phyloP scores from a whole-genome alignment of 2,329 filamentous ascomycete species.

The Nothophaeocryptopus gaeumannii region DNA sequence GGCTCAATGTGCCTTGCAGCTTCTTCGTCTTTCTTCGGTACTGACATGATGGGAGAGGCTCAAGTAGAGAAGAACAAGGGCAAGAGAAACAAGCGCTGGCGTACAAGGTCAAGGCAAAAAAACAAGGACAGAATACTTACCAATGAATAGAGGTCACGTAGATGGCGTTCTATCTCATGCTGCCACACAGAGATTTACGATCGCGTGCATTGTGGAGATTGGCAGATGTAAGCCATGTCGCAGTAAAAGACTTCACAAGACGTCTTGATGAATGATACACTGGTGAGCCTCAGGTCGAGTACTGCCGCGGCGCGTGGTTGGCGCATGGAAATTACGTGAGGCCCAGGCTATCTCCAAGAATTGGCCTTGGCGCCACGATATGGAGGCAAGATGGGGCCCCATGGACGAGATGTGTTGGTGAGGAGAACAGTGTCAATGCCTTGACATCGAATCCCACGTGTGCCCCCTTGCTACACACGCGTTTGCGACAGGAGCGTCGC shows the following conservation, averaged over 20 bases:
- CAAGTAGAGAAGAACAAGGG: background rate
- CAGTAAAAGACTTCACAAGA: constrained; percentile 14
- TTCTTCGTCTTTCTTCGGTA: constrained; percentile 11
- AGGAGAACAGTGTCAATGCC: constrained; percentile 4
- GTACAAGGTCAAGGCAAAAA: too few relatives aligned
- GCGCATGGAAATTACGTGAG: background rate
- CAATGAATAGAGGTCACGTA: background rate
- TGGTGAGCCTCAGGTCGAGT: background rate
- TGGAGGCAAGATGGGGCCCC: background rate
- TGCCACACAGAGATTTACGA: constrained; percentile 2
- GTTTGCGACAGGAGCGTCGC: too few relatives aligned
- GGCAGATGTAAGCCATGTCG: constrained; percentile 21
- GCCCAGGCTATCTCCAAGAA: background rate
- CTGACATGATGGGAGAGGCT: constrained; percentile 9
- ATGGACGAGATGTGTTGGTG: background rate
- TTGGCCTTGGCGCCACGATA: too few relatives aligned
- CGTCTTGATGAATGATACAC: constrained; percentile 5
- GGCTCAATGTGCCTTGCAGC: constrained; percentile 13
- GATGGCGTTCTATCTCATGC: constrained; percentile 9
- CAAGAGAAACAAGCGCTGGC: too few relatives aligned
- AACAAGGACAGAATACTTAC: constrained; percentile 8
- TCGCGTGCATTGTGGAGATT: constrained; percentile 10
- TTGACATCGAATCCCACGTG: constrained; percentile 7
- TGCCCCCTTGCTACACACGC: too few relatives aligned
- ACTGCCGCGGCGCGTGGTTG: background rate